Evolutionary conservation across 441 rosid genomes (phyloP).

Genomic region (California macrophylla): DNA sequence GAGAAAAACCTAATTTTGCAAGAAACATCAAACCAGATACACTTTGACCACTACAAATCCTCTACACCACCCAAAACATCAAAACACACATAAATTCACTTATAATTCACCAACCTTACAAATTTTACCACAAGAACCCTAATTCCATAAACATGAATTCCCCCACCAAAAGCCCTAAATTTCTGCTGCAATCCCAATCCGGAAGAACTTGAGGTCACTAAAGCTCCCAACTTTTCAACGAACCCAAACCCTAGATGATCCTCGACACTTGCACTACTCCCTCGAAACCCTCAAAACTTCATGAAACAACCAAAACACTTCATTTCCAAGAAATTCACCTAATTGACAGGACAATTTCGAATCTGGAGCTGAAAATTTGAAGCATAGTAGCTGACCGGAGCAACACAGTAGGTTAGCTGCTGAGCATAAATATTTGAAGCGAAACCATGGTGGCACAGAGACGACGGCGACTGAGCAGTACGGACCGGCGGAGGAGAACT

Average conservation of each 20-base stretch:
- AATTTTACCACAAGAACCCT: conserved; percentile 7
- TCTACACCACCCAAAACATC: not conserved
- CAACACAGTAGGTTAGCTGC: not conserved
- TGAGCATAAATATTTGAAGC: not conserved
- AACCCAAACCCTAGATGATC: conserved; percentile 10
- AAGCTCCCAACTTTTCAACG: not conserved
- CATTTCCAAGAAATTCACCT: not conserved
- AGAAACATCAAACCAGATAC: not conserved
- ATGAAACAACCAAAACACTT: not conserved
- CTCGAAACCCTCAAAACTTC: not conserved
- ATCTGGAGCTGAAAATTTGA: not conserved
- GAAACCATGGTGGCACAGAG: not conserved
- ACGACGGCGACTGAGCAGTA: not conserved
- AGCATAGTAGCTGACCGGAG: not conserved
- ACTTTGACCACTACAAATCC: not conserved
- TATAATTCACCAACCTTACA: conserved; percentile 5
- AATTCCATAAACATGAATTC: not conserved
- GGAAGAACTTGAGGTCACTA: not conserved
- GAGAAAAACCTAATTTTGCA: conserved; percentile 9
- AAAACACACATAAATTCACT: not conserved
- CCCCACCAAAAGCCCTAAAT: conserved; percentile 17
- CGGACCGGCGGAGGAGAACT: not conserved
- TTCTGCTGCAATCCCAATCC: not conserved
- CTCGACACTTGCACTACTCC: conserved; percentile 2
- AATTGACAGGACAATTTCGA: conserved; percentile 1